phyloP scores from a whole-genome alignment of 2,329 filamentous ascomycete species.

The Aspergillus alliaceus region DNA sequence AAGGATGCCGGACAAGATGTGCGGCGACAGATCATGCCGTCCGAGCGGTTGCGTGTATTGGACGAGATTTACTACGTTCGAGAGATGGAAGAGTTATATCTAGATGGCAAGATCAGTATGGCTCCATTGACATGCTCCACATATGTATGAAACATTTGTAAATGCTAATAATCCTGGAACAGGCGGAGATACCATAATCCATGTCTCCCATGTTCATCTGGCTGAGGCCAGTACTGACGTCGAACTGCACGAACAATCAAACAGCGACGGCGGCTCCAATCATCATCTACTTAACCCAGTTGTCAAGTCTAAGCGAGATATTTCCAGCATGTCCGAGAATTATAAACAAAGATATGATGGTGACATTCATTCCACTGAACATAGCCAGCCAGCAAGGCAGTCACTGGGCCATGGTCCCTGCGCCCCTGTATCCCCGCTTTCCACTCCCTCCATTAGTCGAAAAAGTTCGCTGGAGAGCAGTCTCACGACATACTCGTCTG shows the following conservation, averaged over 20 bases:
- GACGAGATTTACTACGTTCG: conserved; percentile 44
- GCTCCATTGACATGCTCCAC: background rate
- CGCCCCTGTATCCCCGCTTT: conserved; percentile 17
- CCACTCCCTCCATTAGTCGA: conserved; percentile 16
- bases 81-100: conserved; percentile 38
- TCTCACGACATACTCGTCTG: conserved; percentile 15
- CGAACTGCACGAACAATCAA: conserved; percentile 13
- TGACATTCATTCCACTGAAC: background rate
- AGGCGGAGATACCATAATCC: conserved; percentile 31
- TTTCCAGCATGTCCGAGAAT: background rate
- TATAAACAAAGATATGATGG: background rate
- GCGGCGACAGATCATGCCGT: conserved; percentile 36
- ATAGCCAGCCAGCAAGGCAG: background rate
- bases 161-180: conserved; percentile 3
- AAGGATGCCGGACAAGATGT: conserved; percentile 42
- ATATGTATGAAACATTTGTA: background rate
- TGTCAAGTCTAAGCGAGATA: conserved; percentile 6
- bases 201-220: conserved; percentile 29
- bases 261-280: background rate
- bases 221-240: conserved; percentile 20
- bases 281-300: conserved; percentile 5
- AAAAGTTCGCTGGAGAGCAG: conserved; percentile 19
- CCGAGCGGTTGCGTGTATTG: conserved; percentile 36
- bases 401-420: conserved; percentile 8
- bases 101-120: conserved; percentile 39